A percentile compares a stretch with the other conserved stretches of the same genome.
These are phyloP conservation scores for Arthonia radiata DNA, from an alignment of 495 filamentous ascomycete genomes.

Conservation along the genomic window DNA sequence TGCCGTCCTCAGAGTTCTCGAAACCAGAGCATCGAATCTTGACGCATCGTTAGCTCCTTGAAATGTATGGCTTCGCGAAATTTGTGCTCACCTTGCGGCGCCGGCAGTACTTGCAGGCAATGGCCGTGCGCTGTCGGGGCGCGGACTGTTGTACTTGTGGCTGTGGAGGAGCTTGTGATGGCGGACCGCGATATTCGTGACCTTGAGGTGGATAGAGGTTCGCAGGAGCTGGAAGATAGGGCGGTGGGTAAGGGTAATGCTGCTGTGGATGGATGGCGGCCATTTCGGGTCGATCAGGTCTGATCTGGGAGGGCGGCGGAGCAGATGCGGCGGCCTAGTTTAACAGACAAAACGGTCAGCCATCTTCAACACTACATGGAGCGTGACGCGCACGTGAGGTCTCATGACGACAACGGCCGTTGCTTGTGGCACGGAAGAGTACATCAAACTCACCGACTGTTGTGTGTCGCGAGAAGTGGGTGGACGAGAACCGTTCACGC, in stretches of 20 bases:
- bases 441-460: too few species aligned
- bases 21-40: conserved; percentile 79
- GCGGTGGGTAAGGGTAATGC: not conserved
- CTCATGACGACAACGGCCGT: too few species aligned
- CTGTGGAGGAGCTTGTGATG: not conserved
- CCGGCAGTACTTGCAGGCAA: not conserved
- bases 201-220: not conserved
- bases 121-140: not conserved
- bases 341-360: too few species aligned
- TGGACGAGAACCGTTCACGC: too few species aligned
- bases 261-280: not conserved
- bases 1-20: conserved; percentile 48
- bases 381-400: too few species aligned
- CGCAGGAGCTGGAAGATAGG: not conserved
- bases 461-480: too few species aligned
- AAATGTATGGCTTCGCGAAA: too few species aligned
- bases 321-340: too few species aligned
- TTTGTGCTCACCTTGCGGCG: not conserved
- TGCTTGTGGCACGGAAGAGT: too few species aligned
- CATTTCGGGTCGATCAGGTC: not conserved
- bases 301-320: not conserved
- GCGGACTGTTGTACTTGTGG: not conserved
- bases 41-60: too few species aligned
- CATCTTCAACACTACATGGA: too few species aligned
- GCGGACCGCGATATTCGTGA: too few species aligned